Evolutionary conservation across 2,329 filamentous ascomycete species (phyloP).

Genomic region (Raffaelea deltoideospora): DNA sequence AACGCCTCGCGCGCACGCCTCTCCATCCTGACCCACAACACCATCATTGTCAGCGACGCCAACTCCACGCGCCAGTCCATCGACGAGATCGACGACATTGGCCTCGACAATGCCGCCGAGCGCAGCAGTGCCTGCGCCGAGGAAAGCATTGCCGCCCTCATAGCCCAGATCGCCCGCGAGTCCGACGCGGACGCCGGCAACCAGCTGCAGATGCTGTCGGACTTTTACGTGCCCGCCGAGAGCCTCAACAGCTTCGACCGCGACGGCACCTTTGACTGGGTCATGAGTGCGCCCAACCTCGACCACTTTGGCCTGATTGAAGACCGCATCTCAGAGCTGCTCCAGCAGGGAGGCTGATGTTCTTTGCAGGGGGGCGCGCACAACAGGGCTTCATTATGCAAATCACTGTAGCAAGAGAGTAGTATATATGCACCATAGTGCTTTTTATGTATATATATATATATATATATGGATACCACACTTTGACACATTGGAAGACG

Average conservation of each 20-base stretch:
- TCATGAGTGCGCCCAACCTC: neutral
- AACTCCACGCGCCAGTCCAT: neutral
- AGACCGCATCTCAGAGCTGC: neutral
- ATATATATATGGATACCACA: no score
- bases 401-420: no score
- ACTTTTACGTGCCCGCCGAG: neutral
- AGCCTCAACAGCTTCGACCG: neutral
- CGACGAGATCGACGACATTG: neutral
- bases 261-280: neutral
- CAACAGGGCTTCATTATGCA: no score
- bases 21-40: slow-evolving; percentile 1
- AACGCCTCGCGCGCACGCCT: neutral
- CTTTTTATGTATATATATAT: no score
- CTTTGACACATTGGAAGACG: no score
- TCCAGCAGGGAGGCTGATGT: neutral
- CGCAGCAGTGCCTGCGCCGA: neutral
- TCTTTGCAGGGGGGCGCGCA: no score
- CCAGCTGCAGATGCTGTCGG: neutral
- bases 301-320: neutral
- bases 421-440: no score
- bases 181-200: neutral
- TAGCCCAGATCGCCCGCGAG: neutral
- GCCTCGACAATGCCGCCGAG: neutral
- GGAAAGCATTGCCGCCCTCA: neutral
- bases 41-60: neutral